phyloP scores from a whole-genome alignment of 345 rosid species.

The Eucalyptus sp. region DNA sequence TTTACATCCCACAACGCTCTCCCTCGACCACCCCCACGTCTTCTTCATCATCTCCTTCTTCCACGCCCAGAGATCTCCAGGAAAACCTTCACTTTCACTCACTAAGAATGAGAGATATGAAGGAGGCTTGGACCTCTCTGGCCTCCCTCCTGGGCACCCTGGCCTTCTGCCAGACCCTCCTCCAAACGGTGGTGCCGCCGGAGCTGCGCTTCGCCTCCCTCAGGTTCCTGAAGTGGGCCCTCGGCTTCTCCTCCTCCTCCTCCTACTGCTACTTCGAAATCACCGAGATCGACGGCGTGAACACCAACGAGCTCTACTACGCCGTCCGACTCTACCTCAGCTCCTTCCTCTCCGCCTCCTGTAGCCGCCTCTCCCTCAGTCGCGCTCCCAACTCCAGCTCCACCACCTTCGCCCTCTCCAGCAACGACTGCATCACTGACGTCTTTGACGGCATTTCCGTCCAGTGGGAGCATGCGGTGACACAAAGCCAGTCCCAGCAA shows the following conservation, averaged over 20 bases:
- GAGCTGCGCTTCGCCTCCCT: background rate
- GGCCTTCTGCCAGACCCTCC: background rate
- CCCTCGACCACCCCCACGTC: background rate
- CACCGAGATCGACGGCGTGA: background rate
- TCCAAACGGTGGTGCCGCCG: background rate
- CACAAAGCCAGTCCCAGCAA: background rate
- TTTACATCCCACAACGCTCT: background rate
- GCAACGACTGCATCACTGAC: constrained; percentile 71
- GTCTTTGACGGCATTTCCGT: constrained; percentile 23
- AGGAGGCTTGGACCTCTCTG: background rate
- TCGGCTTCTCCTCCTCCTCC: background rate
- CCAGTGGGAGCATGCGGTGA: background rate
- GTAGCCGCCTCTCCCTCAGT: constrained; percentile 74
- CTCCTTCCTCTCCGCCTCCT: constrained; percentile 58
- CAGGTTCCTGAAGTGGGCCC: background rate
- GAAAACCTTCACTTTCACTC: background rate
- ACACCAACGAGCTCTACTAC: background rate
- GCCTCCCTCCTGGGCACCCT: background rate
- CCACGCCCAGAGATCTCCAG: background rate
- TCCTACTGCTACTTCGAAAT: background rate
- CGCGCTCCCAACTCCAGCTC: constrained; percentile 81
- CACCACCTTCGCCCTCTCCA: constrained; percentile 73
- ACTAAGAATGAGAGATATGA: background rate
- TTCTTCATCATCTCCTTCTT: background rate
- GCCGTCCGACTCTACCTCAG: background rate